Evolutionary conservation across 345 rosid genomes (phyloP), one percentile per base, ranked within the genome.

Genomic region (Pugionium dolabratum): DNA sequence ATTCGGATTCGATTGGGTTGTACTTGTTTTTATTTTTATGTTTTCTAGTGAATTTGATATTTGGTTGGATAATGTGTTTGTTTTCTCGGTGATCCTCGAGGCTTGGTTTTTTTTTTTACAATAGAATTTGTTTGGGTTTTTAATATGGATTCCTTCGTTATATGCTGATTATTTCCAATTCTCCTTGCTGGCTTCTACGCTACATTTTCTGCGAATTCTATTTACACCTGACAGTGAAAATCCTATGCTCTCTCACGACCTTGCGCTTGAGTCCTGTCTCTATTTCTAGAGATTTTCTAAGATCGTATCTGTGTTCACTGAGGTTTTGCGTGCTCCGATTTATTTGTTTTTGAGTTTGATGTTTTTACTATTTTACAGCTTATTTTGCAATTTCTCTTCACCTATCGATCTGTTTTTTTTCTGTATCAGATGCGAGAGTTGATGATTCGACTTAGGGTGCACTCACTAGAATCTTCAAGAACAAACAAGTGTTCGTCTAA

Each of bases 31-130:
- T 49, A 32, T 18, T 18, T n/a, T 11, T 57, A 41, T 2, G n/a
- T 11, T 54, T 51, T 27, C 27, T 3, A 50, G 6, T 29, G 67
- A 66, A 66, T 52, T 73, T 59, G 51, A 45, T 65, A 25, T 72
- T 52, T 72, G 61, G 76, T 65, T 72, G 48, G 76, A 66, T 65
- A 65, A 65, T 72, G 76, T 65, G 59, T 72, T 53, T 51, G 71
- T 71, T 57, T 58, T 72, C 54, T 29, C 9, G 18, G 11, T 72
- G 66, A 72, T 64, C 57, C 76, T 64, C 45, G 66, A 72, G 57
- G 61, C 54, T 57, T 41, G 65, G 7, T 18, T 57, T 49, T n/a
- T 42, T 64, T 47, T 50, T 18, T 18, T 18, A 18, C 18, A 30
- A 47, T 71, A 29, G 25, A 7, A 47, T 47, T 3, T 2, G 11